Conservation (phyloP, 2,329 filamentous ascomycete species). For the Podosphaera xanthii region DNA sequence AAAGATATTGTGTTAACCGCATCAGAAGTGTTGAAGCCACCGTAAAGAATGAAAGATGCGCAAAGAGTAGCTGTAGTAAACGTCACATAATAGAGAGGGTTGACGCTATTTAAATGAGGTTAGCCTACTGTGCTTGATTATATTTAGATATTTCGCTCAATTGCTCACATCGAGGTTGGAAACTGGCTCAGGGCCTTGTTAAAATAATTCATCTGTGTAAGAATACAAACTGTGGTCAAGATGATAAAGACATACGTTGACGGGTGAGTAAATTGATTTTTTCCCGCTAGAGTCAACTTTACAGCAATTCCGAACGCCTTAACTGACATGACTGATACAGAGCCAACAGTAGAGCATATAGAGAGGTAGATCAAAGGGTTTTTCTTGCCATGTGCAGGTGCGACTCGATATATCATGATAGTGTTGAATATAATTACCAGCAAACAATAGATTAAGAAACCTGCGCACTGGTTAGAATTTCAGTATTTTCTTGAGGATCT, state of each 20-base stretch:
- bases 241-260: constrained; percentile 97
- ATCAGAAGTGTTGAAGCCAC: constrained; percentile 86
- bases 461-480: constrained; percentile 22
- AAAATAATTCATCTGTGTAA: constrained; percentile 99
- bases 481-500: not conserved
- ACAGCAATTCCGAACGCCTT: constrained; percentile 96
- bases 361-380: constrained; percentile 93
- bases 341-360: constrained; percentile 92
- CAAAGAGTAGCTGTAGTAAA: constrained; percentile 88
- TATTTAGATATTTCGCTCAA: not conserved
- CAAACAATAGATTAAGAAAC: constrained; percentile 71
- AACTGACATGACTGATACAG: constrained; percentile 95
- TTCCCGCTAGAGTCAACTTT: constrained; percentile 77
- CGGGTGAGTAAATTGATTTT: constrained; percentile 87
- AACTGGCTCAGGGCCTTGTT: constrained; percentile 97
- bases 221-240: constrained; percentile 73
- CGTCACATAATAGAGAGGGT: constrained; percentile 78
- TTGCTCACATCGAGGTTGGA: constrained; percentile 77
- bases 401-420: constrained; percentile 91
- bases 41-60: constrained; percentile 89
- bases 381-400: constrained; percentile 73
- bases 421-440: constrained; percentile 62
- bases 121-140: constrained; percentile 2
- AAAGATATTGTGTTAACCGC: constrained; percentile 80
- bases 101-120: constrained; percentile 27